These are phyloP conservation scores for Desmodesmus armatus DNA, from an alignment of 139 green algal species.

Conservation along the genomic window DNA sequence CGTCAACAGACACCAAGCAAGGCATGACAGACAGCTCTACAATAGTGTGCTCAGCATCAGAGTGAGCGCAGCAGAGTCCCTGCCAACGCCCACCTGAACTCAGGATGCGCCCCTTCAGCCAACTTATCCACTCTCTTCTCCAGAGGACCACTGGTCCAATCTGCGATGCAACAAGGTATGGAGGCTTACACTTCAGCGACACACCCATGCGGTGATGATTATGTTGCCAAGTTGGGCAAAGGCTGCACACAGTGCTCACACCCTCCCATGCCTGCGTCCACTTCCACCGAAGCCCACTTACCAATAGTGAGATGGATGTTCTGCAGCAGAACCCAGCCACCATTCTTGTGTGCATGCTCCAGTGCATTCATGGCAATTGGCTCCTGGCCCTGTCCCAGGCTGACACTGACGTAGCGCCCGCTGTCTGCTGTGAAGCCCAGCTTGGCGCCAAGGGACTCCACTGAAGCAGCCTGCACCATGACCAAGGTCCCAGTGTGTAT, in stretches of 20 bases:
- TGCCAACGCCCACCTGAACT: constrained; percentile 77
- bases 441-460: constrained; percentile 85
- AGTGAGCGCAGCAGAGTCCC: neutral
- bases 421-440: constrained; percentile 79
- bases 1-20: too few relatives aligned
- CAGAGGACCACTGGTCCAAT: constrained; percentile 87
- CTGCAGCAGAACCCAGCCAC: constrained; percentile 96
- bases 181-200: too few relatives aligned
- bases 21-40: too few relatives aligned
- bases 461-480: constrained; percentile 78
- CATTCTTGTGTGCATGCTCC: constrained; percentile 84
- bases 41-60: neutral
- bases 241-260: neutral
- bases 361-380: constrained; percentile 87
- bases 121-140: constrained; percentile 91
- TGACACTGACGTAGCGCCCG: constrained; percentile 83
- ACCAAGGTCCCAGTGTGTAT: neutral
- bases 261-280: too few relatives aligned
- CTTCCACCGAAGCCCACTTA: too few relatives aligned
- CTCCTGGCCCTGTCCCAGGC: constrained; percentile 93
- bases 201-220: too few relatives aligned
- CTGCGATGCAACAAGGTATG: too few relatives aligned
- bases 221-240: too few relatives aligned
- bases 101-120: constrained; percentile 80
- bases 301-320: constrained; percentile 84